Conservation (phyloP, 2,329 filamentous ascomycete species). For the Exophiala sp. region DNA sequence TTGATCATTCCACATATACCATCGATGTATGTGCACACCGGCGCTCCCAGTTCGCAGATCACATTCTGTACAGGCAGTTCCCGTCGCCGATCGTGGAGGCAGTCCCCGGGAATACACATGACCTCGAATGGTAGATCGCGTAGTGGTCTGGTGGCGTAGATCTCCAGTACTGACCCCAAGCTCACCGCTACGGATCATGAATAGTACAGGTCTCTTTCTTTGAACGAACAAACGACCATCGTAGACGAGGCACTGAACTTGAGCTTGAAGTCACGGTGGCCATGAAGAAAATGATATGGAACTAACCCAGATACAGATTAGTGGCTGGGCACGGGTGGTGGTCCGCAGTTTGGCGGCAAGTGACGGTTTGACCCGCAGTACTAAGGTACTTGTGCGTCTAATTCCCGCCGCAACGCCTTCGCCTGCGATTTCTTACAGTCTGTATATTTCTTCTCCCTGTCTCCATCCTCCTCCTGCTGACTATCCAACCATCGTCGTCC, state of each 20-base stretch:
- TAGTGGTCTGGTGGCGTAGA: neutral
- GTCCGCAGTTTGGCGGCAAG: neutral
- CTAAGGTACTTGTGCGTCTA: too few relatives aligned
- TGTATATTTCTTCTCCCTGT: neutral
- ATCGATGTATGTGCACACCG: neutral
- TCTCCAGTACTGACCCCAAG: too few relatives aligned
- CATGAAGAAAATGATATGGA: neutral
- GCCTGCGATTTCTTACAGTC: neutral
- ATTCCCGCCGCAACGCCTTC: too few relatives aligned
- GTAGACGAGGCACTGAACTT: neutral
- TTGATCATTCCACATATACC: neutral
- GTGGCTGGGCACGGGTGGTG: neutral
- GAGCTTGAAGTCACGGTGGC: neutral
- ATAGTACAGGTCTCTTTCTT: too few relatives aligned
- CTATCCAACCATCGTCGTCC: conserved; percentile 1
- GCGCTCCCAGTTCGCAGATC: neutral
- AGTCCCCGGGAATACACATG: neutral
- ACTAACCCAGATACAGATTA: neutral
- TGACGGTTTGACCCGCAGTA: neutral
- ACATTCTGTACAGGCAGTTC: too few relatives aligned
- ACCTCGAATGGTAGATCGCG: neutral
- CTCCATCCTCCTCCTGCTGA: neutral
- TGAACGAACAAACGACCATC: too few relatives aligned
- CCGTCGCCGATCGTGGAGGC: too few relatives aligned
- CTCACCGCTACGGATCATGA: too few relatives aligned